A percentile compares a stretch with the other conserved stretches of the same genome.
Conservation (phyloP, 2,329 filamentous ascomycete species). For the Talaromyces verruculosus region DNA sequence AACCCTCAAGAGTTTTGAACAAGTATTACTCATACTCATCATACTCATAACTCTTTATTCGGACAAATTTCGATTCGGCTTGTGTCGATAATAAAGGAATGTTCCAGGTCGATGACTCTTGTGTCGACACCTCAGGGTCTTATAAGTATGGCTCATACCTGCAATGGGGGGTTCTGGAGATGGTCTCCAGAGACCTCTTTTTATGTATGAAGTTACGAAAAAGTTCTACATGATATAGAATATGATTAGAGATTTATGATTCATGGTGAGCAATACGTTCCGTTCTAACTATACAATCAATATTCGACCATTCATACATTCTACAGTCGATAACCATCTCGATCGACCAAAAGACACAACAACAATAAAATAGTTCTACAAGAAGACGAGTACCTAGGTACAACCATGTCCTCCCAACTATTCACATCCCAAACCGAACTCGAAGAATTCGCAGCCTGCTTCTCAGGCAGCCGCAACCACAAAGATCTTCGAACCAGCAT, state of each 20-base stretch:
- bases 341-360: not conserved
- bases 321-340: not conserved
- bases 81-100: not conserved
- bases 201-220: not conserved
- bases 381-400: not conserved
- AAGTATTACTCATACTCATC: not conserved
- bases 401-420: slow-evolving; percentile 5
- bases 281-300: not conserved
- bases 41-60: not conserved
- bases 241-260: not conserved
- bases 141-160: slow-evolving; percentile 16
- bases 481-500: not conserved
- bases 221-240: not conserved
- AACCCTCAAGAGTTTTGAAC: not conserved
- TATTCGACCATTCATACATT: not conserved
- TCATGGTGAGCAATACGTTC: not conserved
- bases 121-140: not conserved
- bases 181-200: not conserved
- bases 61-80: not conserved
- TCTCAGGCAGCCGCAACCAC: not conserved
- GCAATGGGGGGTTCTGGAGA: not conserved
- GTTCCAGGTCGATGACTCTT: slow-evolving; percentile 5
- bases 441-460: slow-evolving; percentile 7
- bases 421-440: slow-evolving; percentile 4
- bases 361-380: not conserved